Evolutionary conservation across 1,284 basidiomycete species (phyloP), one percentile per base, ranked within the genome.

Genomic region (Cutaneotrichosporon spelunceum): DNA sequence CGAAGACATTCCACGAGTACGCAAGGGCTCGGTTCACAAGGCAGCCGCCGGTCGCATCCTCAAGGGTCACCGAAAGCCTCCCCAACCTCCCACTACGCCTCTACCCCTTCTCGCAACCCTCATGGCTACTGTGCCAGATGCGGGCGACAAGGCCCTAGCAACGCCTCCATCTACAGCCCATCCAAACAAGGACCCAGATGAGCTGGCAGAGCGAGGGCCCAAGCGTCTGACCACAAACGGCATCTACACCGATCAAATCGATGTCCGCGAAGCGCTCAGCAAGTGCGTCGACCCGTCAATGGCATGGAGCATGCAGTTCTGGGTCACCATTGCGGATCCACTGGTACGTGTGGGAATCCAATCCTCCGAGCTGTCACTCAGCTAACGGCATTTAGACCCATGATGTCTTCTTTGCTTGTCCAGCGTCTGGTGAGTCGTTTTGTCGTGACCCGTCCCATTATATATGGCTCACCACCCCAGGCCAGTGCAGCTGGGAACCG

Each of bases 401-500:
- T 70, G 85, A 86, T 7, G 85, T 88, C 24, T 96, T 96, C 81
- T 97, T 88, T 77, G 93, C 93, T 21, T 94, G 92, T 78, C 93
- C 93, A 44, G 86, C 91, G 0, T 69, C 71, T n/a, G 75, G 75
- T 65, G 56, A 13, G 33, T 42, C 11, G 24, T 27, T 4, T n/a
- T 2, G 21, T 44, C 6, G 16, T 36, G 24, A 19, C 39, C 27
- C 23, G 19, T 26, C 27, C 2, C 3, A 23, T 19, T 24, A 16
- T 11, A 9, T 29, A n/a, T 11, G 19, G 42, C 54, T 61, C 8
- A 62, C 57, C 9, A 8, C 27, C 5, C 24, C 90, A 21, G 93
- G 93, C 13, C 87, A 94, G 74, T 91, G 93, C 62, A 89, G 88
- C 71, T 96, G 93, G 93, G 89, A 92, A 71, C 86, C 91, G 4